A percentile compares a stretch with the other conserved stretches of the same genome.
Evolutionary conservation across 2,329 filamentous ascomycete genomes (phyloP).

Genomic region (Fusarium sulawesiense): DNA sequence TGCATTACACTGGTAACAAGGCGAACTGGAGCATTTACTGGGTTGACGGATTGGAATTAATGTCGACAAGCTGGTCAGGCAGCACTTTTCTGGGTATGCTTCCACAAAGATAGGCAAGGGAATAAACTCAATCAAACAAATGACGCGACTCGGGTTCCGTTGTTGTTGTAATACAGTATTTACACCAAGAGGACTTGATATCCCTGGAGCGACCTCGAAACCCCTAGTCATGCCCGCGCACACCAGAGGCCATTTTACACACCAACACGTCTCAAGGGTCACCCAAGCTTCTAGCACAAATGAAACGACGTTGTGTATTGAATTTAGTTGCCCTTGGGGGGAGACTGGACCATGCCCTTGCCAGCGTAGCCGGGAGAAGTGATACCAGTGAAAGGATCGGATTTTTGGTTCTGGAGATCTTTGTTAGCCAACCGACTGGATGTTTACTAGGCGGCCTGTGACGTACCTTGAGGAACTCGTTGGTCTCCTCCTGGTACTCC

Average conservation of each 20-base stretch:
- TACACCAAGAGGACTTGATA: slow-evolving; percentile 51
- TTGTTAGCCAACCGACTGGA: slow-evolving; percentile 25
- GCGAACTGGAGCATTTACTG: slow-evolving; percentile 30
- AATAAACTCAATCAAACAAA: slow-evolving; percentile 47
- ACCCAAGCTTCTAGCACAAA: slow-evolving; percentile 52
- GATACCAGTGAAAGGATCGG: slow-evolving; percentile 88
- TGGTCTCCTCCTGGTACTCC: slow-evolving; percentile 95
- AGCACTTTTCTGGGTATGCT: slow-evolving; percentile 17
- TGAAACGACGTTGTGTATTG: slow-evolving; percentile 46
- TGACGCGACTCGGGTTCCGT: slow-evolving; percentile 52
- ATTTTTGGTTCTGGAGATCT: slow-evolving; percentile 76
- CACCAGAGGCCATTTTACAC: slow-evolving; percentile 49
- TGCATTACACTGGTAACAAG: background rate
- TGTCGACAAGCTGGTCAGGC: slow-evolving; percentile 27
- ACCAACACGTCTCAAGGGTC: slow-evolving; percentile 49
- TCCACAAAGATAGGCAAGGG: slow-evolving; percentile 29
- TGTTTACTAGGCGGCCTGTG: background rate
- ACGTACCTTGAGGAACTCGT: slow-evolving; percentile 90
- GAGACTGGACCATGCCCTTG: slow-evolving; percentile 81
- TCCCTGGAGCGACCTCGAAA: slow-evolving; percentile 50
- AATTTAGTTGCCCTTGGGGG: slow-evolving; percentile 63
- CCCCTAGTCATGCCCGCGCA: slow-evolving; percentile 44
- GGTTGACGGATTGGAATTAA: slow-evolving; percentile 21
- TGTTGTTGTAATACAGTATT: slow-evolving; percentile 59
- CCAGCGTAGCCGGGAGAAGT: slow-evolving; percentile 82